Conservation (phyloP, 345 rosid species). For the Balakata baccata region DNA sequence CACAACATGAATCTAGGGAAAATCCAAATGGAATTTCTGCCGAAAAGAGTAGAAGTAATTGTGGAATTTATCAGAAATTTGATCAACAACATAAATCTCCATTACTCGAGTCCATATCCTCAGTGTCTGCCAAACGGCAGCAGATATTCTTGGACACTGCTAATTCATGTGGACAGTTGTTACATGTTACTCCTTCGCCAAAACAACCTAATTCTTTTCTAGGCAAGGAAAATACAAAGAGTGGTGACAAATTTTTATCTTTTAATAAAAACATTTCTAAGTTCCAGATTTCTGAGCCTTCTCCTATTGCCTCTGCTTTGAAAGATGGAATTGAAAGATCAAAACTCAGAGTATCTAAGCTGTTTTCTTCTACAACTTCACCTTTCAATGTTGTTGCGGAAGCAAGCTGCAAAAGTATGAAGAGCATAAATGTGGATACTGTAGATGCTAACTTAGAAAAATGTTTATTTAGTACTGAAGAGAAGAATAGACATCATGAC, state of each 20-base stretch:
- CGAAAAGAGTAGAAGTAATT: slow-evolving; percentile 9
- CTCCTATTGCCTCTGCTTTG: slow-evolving; percentile 42
- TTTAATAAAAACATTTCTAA: slow-evolving; percentile 42
- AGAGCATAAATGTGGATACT: slow-evolving; percentile 18
- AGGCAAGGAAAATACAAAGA: slow-evolving; percentile 41
- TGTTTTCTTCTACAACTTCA: slow-evolving; percentile 36
- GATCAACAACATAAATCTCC: slow-evolving; percentile 30
- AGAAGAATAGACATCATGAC: slow-evolving; percentile 18
- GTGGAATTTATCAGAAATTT: slow-evolving; percentile 19
- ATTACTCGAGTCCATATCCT: slow-evolving; percentile 35
- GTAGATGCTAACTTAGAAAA: slow-evolving; percentile 42
- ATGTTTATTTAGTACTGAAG: slow-evolving; percentile 31
- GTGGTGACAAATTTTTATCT: slow-evolving; percentile 36
- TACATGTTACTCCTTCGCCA: slow-evolving; percentile 61
- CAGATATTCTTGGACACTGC: slow-evolving; percentile 31
- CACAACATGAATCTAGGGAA: slow-evolving; percentile 35
- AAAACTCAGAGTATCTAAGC: slow-evolving; percentile 38
- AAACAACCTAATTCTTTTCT: slow-evolving; percentile 38
- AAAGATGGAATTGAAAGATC: slow-evolving; percentile 49
- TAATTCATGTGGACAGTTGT: slow-evolving; percentile 26
- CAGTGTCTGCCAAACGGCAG: slow-evolving; percentile 32
- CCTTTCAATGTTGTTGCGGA: slow-evolving; percentile 30
- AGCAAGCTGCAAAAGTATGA: slow-evolving; percentile 19
- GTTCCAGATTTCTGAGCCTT: slow-evolving; percentile 41
- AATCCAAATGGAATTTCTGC: slow-evolving; percentile 20